Base-by-base conservation (phyloP, 2,329 filamentous ascomycete genomes). In the Penicillium sclerotiorum region DNA sequence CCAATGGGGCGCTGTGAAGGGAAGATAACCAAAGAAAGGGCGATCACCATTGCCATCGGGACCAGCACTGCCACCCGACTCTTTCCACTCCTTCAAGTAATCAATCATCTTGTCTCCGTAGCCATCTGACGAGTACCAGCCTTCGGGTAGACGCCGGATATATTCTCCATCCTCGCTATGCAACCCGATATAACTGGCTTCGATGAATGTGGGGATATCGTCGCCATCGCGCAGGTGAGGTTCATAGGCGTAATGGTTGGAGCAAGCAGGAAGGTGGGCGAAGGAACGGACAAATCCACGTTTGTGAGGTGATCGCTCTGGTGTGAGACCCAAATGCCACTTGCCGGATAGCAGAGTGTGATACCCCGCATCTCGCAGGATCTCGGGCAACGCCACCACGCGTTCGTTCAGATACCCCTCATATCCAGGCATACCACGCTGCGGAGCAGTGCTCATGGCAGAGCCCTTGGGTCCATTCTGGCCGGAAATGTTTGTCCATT, bases 231-330 rank as follows among this genome's bases (percentile, higher is more conserved):
- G 66, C 12, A 73, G 53, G 54, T 72, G 68, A 4, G 73, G 80
- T 59, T 81, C 79, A 47, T 76, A 82, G 23, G 74, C 79, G 53
- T 80, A 82, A 57, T 83, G 80, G 49, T 83, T 84, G 6, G 77
- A 79, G 62, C 82, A 84, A 2, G 79, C 83, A 0, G 83, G 83
- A 3, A 86, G 69, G 59, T 83, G 79, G 2, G 82, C 82, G 50
- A 86, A 80, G 23, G 77, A 80, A 15, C 76, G 75, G 50, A 83
- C 77, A 56, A 87, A 87, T 0, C 84, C 83, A 8, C 83, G 74
- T 11, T 73, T 75, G 38, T 77, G 73, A 0, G 83, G 83, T 4
- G 75, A 78, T 4, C 77, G 75, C 56, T 85, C 81, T 0, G 80
- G 78, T 0, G 76, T 62, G 33, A 71, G 45, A 1, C 69, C 69